phyloP scores from a whole-genome alignment of 371 early-diverging fungal species.

The Syncephalastrum racemosum region DNA sequence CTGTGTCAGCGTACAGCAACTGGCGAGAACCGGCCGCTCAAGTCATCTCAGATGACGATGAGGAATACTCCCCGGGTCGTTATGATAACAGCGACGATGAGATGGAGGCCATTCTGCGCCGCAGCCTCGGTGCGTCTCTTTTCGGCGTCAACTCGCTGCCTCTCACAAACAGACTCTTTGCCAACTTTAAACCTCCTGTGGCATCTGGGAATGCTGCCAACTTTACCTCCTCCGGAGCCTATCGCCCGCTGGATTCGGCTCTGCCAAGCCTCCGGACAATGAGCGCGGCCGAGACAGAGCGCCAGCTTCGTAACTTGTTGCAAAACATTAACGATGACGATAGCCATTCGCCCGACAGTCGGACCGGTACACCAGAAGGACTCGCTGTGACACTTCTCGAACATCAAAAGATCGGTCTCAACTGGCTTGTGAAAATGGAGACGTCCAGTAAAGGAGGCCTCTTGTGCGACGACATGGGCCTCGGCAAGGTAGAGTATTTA shows the following conservation, averaged over 20 bases:
- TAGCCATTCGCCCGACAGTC: conserved; percentile 39
- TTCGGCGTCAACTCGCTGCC: no score
- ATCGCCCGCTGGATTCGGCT: no score
- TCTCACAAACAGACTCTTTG: no score
- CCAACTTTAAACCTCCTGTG: neutral
- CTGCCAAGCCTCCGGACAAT: neutral
- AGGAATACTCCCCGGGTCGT: neutral
- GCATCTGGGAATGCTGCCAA: no score
- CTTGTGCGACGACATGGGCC: conserved; percentile 73
- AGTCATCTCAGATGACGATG: neutral
- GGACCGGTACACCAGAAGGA: conserved; percentile 53
- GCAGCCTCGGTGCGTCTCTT: no score
- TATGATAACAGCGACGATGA: neutral
- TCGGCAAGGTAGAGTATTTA: conserved; percentile 32
- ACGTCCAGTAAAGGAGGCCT: conserved; percentile 66
- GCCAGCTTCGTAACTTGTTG: conserved; percentile 44
- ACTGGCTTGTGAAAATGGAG: conserved; percentile 66
- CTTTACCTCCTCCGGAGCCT: no score
- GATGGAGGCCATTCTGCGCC: conserved; percentile 2
- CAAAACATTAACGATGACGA: conserved; percentile 42
- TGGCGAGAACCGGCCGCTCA: neutral
- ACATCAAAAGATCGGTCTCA: conserved; percentile 66
- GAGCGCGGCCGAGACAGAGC: conserved; percentile 23
- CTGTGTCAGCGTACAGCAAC: neutral
- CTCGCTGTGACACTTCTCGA: conserved; percentile 48